Percentiles rank a stretch among this genome's conserved stretches.
phyloP scores from a whole-genome alignment of 2,329 filamentous ascomycete species.

The Aureobasidium melanogenum region DNA sequence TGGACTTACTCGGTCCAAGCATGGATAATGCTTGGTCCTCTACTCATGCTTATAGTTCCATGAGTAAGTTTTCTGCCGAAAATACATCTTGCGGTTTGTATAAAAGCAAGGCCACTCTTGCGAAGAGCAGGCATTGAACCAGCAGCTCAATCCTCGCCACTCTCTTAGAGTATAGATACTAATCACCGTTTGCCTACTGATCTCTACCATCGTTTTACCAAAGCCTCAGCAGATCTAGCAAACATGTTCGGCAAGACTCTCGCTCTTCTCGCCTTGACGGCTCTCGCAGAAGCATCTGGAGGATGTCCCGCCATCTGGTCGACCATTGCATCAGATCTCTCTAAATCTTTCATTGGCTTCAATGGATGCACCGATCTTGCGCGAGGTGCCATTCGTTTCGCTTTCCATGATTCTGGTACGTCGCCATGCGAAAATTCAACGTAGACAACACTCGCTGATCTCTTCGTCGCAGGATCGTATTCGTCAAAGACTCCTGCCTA shows the following conservation, averaged over 20 bases:
- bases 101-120: neutral
- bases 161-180: neutral
- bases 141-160: neutral
- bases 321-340: conserved; percentile 23
- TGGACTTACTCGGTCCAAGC: too few species aligned
- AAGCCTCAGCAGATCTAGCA: neutral
- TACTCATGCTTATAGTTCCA: neutral
- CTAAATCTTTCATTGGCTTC: conserved; percentile 19
- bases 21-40: neutral
- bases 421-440: neutral
- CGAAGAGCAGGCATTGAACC: neutral
- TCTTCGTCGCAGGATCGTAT: conserved; percentile 12
- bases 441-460: neutral
- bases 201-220: neutral
- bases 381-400: conserved; percentile 26
- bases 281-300: neutral
- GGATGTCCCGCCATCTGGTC: conserved; percentile 25
- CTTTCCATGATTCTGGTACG: conserved; percentile 33
- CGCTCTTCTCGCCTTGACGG: neutral
- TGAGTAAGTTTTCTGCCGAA: neutral
- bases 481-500: conserved; percentile 17
- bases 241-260: neutral
- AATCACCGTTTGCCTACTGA: neutral
- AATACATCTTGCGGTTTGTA: neutral
- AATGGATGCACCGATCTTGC: conserved; percentile 25